Conservation (phyloP, 2,329 filamentous ascomycete genomes). For the Dothideomycetes sp. region DNA sequence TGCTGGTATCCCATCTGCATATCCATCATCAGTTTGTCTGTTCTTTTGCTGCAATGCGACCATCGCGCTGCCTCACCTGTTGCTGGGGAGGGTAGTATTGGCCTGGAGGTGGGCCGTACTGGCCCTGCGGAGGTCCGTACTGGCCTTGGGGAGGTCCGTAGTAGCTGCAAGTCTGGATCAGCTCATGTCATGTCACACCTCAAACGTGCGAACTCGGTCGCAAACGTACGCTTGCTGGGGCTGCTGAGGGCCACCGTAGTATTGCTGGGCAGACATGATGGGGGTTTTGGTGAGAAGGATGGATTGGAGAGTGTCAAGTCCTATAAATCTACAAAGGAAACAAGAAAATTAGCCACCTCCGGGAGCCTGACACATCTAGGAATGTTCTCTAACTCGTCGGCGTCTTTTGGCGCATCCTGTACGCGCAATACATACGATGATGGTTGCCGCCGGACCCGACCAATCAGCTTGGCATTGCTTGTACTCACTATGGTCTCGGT, state of each 20-base stretch:
- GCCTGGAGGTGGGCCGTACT: slow-evolving; percentile 19
- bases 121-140: slow-evolving; percentile 25
- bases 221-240: slow-evolving; percentile 32
- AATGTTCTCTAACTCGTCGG: no score
- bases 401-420: no score
- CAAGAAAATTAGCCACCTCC: no score
- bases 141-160: slow-evolving; percentile 23
- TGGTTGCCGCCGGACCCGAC: no score
- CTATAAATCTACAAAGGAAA: no score
- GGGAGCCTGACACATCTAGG: no score
- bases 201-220: slow-evolving; percentile 9
- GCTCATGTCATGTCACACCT: not conserved
- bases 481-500: no score
- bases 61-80: slow-evolving; percentile 13
- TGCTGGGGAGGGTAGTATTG: slow-evolving; percentile 29
- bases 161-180: slow-evolving; percentile 18
- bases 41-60: no score
- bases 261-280: slow-evolving; percentile 35
- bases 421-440: no score
- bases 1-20: slow-evolving; percentile 34
- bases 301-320: no score
- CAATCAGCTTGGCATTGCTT: no score
- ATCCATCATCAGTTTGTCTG: not conserved
- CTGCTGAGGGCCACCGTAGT: slow-evolving; percentile 32
- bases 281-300: no score